Base-by-base conservation (phyloP, 2,329 filamentous ascomycete genomes). In the Epichloe sibirici region DNA sequence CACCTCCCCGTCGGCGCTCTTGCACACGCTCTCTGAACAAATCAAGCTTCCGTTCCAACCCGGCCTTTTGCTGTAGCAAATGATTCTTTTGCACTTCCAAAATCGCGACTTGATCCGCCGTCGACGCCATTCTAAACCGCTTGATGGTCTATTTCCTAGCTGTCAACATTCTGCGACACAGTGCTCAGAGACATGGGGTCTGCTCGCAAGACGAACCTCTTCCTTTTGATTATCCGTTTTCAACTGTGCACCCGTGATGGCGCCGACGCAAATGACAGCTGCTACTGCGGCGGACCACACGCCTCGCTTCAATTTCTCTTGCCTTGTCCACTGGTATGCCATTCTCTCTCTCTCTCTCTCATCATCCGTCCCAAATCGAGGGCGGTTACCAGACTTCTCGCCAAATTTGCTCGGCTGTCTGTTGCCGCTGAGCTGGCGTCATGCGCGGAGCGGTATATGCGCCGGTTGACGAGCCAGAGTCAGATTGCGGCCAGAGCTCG, bases 201-300 rank as follows among this genome's bases (percentile, higher is more conserved):
- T 12, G 21, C 4, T 23, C 9, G 23, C n/a, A 31, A n/a, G 21
- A 45, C 48, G 8, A 17, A 75, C 74, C 59, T 73, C 63, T 56
- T 67, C 63, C 58, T 69, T 74, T 56, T 77, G 72, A 53, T 70
- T 66, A 54, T 75, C 71, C 47, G 69, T 68, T 63, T 76, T 77
- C 45, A 77, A 60, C 45, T 72, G 71, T 6, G 74, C 75, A 49
- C 75, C 75, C 52, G 75, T 76, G 46, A 74, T 66, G 45, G 71
- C 63, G 53, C 74, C 74, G 35, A 74, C 72, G 54, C 71, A 65
- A 55, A 74, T 68, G 53, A 75, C 68, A 54, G 72, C 73, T 3
- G 69, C 71, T 55, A 75, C 69, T 37, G 72, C 73, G 37, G 62
- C 67, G n/a, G 74, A 74, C 62, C 64, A 65, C 51, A 69, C 53